A percentile compares a stretch with the other conserved stretches of the same genome.
Evolutionary conservation across 192 early-diverging fungal species (phyloP).

Genomic region (Chytriomyces sp.): DNA sequence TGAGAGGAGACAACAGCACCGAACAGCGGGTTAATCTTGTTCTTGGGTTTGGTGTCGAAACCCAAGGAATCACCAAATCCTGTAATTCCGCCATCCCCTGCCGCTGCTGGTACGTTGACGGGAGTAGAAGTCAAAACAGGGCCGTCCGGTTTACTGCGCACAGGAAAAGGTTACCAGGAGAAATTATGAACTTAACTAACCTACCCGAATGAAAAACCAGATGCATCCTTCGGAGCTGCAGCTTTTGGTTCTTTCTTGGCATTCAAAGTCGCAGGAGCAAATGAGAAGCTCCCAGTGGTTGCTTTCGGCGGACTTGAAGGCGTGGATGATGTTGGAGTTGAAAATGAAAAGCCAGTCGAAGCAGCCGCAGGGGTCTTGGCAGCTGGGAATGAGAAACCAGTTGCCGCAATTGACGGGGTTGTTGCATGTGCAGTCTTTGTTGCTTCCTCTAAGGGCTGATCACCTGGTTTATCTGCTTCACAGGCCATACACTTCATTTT

Average conservation of each 20-base stretch:
- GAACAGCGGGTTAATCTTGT: constrained; percentile 27
- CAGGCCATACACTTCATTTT: constrained; percentile 18
- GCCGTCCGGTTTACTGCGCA: too few relatives aligned
- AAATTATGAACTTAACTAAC: too few relatives aligned
- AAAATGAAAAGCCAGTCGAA: not conserved
- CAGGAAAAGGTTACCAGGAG: too few relatives aligned
- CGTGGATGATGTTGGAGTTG: constrained; percentile 1
- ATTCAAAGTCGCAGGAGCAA: too few relatives aligned
- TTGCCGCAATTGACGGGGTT: not conserved
- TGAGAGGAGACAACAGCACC: too few relatives aligned
- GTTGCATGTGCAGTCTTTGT: not conserved
- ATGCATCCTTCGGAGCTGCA: not conserved
- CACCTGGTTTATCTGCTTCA: constrained; percentile 11
- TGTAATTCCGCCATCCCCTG: not conserved
- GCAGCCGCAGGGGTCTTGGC: not conserved
- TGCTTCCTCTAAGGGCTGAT: too few relatives aligned
- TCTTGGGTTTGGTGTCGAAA: not conserved
- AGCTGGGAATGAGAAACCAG: not conserved
- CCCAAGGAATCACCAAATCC: constrained; percentile 15
- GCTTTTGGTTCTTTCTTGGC: not conserved
- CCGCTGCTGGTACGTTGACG: too few relatives aligned
- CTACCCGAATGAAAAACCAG: not conserved
- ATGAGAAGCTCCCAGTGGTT: too few relatives aligned
- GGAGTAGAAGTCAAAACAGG: too few relatives aligned
- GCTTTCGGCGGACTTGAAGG: too few relatives aligned